phyloP scores from a whole-genome alignment of 139 green algal genomes.

The Ostreobium quekettii region DNA sequence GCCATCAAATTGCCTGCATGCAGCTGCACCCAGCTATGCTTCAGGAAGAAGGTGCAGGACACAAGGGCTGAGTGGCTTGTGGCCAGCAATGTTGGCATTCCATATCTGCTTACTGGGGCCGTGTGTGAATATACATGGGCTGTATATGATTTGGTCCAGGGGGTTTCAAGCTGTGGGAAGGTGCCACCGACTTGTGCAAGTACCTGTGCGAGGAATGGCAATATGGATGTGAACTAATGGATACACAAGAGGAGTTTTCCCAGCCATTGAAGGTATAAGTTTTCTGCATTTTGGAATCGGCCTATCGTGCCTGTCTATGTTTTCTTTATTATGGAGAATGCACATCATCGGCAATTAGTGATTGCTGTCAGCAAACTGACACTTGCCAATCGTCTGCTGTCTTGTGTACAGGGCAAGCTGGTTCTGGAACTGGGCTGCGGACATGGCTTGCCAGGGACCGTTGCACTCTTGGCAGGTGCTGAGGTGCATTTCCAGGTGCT shows the following conservation, averaged over 20 bases:
- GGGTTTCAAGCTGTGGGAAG: conserved; percentile 92
- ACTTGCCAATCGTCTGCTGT: too few relatives aligned
- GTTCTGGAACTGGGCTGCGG: conserved; percentile 88
- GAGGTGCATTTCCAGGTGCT: conserved; percentile 60
- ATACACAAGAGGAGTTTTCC: too few relatives aligned
- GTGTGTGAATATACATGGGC: neutral
- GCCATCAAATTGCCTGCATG: neutral
- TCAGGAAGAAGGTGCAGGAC: neutral
- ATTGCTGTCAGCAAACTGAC: too few relatives aligned
- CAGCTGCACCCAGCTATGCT: neutral
- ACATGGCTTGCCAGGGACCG: conserved; percentile 78
- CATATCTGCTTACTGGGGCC: neutral
- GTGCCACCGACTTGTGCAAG: conserved; percentile 61
- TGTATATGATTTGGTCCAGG: too few relatives aligned
- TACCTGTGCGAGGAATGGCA: conserved; percentile 37
- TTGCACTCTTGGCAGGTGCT: conserved; percentile 51
- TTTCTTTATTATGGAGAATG: too few relatives aligned
- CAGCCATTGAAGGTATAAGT: too few relatives aligned
- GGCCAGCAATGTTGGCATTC: neutral
- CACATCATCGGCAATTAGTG: too few relatives aligned
- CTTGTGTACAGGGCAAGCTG: conserved; percentile 36
- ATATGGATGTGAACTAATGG: too few relatives aligned
- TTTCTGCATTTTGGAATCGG: too few relatives aligned
- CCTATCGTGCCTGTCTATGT: too few relatives aligned
- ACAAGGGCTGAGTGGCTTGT: neutral